Percentiles rank a stretch among this genome's conserved stretches.
Conservation (phyloP, 2,329 filamentous ascomycete genomes). For the Berkeleyomyces basicola region DNA sequence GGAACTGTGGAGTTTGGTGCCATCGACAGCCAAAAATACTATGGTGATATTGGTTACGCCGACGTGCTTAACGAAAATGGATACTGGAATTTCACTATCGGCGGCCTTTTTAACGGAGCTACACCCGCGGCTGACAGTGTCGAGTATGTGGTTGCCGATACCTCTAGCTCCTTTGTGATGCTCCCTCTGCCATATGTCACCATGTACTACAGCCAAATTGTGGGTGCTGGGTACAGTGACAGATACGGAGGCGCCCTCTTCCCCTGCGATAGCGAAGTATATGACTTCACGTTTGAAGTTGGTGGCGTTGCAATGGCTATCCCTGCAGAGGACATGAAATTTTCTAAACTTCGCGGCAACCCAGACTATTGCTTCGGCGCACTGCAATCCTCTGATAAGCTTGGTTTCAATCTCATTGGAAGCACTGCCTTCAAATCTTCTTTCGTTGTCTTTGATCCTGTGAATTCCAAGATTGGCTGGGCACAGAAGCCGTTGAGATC, state of each 20-base stretch:
- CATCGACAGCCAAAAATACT: slow-evolving; percentile 48
- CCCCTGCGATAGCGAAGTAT: slow-evolving; percentile 26
- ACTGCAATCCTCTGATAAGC: slow-evolving; percentile 31
- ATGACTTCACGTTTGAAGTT: slow-evolving; percentile 37
- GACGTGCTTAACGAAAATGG: slow-evolving; percentile 42
- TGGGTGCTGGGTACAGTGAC: slow-evolving; percentile 25
- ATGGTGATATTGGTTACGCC: slow-evolving; percentile 40
- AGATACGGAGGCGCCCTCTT: slow-evolving; percentile 29
- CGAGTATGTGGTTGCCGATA: slow-evolving; percentile 29
- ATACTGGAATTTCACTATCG: slow-evolving; percentile 23
- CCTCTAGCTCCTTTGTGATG: slow-evolving; percentile 47
- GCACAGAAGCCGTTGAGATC: neutral
- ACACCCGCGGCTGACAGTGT: neutral
- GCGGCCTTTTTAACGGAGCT: slow-evolving; percentile 34
- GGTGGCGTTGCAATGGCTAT: slow-evolving; percentile 42
- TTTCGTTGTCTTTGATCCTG: slow-evolving; percentile 41
- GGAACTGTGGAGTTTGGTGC: slow-evolving; percentile 61
- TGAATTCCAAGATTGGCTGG: slow-evolving; percentile 22
- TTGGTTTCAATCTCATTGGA: slow-evolving; percentile 44
- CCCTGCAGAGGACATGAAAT: slow-evolving; percentile 36
- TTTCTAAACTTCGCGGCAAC: slow-evolving; percentile 27
- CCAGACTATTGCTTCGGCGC: slow-evolving; percentile 48
- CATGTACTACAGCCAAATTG: slow-evolving; percentile 31
- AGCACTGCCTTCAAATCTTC: slow-evolving; percentile 46
- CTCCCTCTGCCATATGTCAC: slow-evolving; percentile 35